These are phyloP conservation scores for Ceratobasidium sp. DNA, from an alignment of 1,284 basidiomycete genomes.

Conservation along the genomic window DNA sequence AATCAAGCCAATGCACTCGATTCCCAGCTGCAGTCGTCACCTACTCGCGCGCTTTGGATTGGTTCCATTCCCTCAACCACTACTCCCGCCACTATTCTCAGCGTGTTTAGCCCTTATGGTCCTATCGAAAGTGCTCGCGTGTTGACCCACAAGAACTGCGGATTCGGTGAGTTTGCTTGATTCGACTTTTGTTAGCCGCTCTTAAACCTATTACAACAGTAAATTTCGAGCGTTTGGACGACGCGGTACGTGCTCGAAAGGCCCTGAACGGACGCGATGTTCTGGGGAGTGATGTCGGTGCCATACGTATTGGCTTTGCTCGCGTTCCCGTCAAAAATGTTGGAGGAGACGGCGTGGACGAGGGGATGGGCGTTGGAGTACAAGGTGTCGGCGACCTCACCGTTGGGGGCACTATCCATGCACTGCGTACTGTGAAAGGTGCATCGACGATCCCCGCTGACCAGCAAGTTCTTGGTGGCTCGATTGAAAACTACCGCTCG, in stretches of 20 bases:
- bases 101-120: constrained; percentile 95
- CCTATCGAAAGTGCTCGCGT: constrained; percentile 97
- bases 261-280: constrained; percentile 96
- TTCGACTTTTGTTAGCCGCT: neutral
- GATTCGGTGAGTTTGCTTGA: constrained; percentile 76
- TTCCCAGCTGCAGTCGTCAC: constrained; percentile 85
- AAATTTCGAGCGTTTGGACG: constrained; percentile 97
- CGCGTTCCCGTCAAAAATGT: constrained; percentile 92
- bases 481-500: constrained; percentile 93
- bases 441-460: constrained; percentile 89
- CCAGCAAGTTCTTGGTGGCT: constrained; percentile 90
- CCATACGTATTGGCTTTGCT: constrained; percentile 96
- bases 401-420: constrained; percentile 86
- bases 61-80: constrained; percentile 95
- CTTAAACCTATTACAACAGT: constrained; percentile 63
- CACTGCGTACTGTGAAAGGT: constrained; percentile 86
- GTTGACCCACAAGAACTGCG: constrained; percentile 96
- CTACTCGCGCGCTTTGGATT: constrained; percentile 95
- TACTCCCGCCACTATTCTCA: constrained; percentile 91
- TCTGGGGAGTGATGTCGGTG: constrained; percentile 93
- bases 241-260: constrained; percentile 94
- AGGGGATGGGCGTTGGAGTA: constrained; percentile 68
- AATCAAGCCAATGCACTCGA: constrained; percentile 75
- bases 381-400: constrained; percentile 85
- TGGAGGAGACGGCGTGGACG: constrained; percentile 65